Conservation (phyloP, 2,329 filamentous ascomycete species). For the Botryotinia convoluta region DNA sequence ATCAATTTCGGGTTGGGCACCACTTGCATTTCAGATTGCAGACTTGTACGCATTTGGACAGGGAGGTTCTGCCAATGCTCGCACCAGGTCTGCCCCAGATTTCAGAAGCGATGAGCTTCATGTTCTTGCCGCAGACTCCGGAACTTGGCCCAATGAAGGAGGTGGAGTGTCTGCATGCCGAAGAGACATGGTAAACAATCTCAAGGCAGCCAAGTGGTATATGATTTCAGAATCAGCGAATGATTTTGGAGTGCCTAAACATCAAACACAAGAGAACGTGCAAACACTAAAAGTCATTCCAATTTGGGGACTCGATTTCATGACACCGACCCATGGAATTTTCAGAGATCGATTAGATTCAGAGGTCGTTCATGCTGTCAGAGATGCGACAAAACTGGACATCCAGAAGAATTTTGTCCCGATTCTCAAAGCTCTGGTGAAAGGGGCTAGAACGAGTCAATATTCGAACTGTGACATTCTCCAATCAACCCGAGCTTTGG, state of each 20-base stretch:
- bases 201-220: constrained; percentile 49
- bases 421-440: constrained; percentile 49
- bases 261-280: constrained; percentile 50
- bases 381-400: constrained; percentile 42
- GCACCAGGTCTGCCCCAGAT: constrained; percentile 36
- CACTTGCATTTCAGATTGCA: constrained; percentile 38
- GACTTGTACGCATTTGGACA: constrained; percentile 40
- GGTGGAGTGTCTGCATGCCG: constrained; percentile 51
- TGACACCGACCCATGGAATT: constrained; percentile 49
- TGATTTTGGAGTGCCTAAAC: constrained; percentile 49
- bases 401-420: constrained; percentile 55
- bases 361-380: constrained; percentile 47
- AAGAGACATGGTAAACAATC: constrained; percentile 50
- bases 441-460: constrained; percentile 47
- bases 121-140: constrained; percentile 41
- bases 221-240: constrained; percentile 52
- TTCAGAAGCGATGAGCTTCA: constrained; percentile 39
- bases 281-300: constrained; percentile 49
- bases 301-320: constrained; percentile 50
- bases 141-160: constrained; percentile 37
- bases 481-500: constrained; percentile 34
- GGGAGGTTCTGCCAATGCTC: constrained; percentile 39
- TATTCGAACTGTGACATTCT: constrained; percentile 48
- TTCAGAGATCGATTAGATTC: constrained; percentile 49
- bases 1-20: constrained; percentile 34